Conservation (phyloP, 108 stramenopile species). For the Ochromonas danica region DNA sequence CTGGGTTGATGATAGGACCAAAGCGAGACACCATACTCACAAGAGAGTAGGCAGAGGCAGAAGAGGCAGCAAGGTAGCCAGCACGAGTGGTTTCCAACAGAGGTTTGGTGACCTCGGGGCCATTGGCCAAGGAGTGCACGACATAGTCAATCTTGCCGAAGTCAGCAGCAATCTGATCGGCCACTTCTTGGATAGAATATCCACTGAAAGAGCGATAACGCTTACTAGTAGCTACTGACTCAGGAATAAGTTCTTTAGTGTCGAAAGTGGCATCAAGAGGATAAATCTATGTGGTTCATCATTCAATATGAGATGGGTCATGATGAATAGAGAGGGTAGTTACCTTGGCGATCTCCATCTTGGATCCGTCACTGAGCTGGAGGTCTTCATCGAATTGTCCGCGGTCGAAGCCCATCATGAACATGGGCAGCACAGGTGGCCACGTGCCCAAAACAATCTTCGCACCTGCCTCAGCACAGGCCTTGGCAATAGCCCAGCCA, state of each 20-base stretch:
- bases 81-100: slow-evolving; percentile 90
- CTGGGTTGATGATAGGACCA: slow-evolving; percentile 93
- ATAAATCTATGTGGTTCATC: slow-evolving; percentile 63
- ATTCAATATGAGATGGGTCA: no score
- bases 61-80: slow-evolving; percentile 93
- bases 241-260: slow-evolving; percentile 83
- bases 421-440: slow-evolving; percentile 96
- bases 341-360: slow-evolving; percentile 79
- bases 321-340: no score
- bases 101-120: slow-evolving; percentile 96
- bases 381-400: slow-evolving; percentile 82
- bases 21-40: slow-evolving; percentile 89
- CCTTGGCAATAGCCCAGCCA: slow-evolving; percentile 95
- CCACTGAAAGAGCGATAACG: slow-evolving; percentile 83
- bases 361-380: slow-evolving; percentile 74
- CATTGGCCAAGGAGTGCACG: slow-evolving; percentile 96
- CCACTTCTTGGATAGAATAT: slow-evolving; percentile 91
- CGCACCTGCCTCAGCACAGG: slow-evolving; percentile 88
- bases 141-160: slow-evolving; percentile 89
- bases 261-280: slow-evolving; percentile 97
- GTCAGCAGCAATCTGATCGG: slow-evolving; percentile 84
- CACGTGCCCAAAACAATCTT: slow-evolving; percentile 95
- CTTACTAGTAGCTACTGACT: slow-evolving; percentile 87
- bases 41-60: slow-evolving; percentile 92
- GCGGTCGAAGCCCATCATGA: slow-evolving; percentile 77